Conservation (phyloP, 106 monocot genomes). For the Platanthera zijinensis region DNA sequence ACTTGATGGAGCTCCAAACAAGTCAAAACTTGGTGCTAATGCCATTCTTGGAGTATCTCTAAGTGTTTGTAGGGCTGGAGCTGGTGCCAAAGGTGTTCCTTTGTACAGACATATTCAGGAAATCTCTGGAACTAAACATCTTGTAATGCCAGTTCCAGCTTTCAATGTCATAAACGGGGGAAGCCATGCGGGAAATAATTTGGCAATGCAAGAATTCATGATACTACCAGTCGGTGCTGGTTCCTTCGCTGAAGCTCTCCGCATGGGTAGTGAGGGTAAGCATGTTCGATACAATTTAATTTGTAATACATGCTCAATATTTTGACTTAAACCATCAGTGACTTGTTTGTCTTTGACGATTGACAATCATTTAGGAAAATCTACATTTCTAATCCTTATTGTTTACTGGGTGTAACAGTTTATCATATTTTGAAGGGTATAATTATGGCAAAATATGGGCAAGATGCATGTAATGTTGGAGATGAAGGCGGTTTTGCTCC, state of each 20-base stretch:
- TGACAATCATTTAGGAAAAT: not conserved
- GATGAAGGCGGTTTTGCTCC: slow-evolving; percentile 99
- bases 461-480: slow-evolving; percentile 99
- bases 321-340: not conserved
- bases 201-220: slow-evolving; percentile 99
- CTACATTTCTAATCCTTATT: not conserved
- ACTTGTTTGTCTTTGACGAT: too few relatives aligned
- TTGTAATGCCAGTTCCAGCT: slow-evolving; percentile 97
- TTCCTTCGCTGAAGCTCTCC: slow-evolving; percentile 85
- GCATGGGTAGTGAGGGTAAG: slow-evolving; percentile 96
- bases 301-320: not conserved
- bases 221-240: slow-evolving; percentile 88
- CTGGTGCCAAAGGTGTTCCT: slow-evolving; percentile 84
- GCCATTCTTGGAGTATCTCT: slow-evolving; percentile 93
- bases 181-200: slow-evolving; percentile 94
- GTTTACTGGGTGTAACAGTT: slow-evolving; percentile 36
- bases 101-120: slow-evolving; percentile 93
- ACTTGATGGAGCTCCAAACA: slow-evolving; percentile 88
- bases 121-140: slow-evolving; percentile 72
- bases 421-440: slow-evolving; percentile 87
- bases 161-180: slow-evolving; percentile 99
- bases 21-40: slow-evolving; percentile 89
- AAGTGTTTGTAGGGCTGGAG: slow-evolving; percentile 88
- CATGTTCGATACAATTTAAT: not conserved
- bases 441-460: slow-evolving; percentile 96